A percentile compares a stretch with the other conserved stretches of the same genome.
Evolutionary conservation across 768 basidiomycete species (phyloP).

Genomic region (Psilocybe sp.): DNA sequence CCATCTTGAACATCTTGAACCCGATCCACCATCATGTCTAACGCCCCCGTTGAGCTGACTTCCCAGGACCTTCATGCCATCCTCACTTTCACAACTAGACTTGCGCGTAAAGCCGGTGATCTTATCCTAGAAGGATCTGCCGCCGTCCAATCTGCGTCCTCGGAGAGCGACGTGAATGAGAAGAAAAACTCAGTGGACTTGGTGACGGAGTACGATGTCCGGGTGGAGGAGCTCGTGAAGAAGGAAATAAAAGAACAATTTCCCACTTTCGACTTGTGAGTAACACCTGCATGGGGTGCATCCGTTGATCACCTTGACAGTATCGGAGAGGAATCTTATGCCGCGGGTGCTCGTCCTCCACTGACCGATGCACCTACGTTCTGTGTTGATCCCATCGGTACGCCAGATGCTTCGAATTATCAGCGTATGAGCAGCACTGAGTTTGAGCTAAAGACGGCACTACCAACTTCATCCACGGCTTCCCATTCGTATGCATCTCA

Average conservation of each 20-base stretch:
- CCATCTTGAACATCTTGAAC: background rate
- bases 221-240: slow-evolving; percentile 84
- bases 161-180: slow-evolving; percentile 57
- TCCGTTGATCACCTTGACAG: slow-evolving; percentile 33
- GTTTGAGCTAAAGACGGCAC: slow-evolving; percentile 60
- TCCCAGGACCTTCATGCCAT: slow-evolving; percentile 51
- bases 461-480: slow-evolving; percentile 84
- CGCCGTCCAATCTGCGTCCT: slow-evolving; percentile 56
- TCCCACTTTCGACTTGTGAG: slow-evolving; percentile 82
- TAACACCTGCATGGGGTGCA: slow-evolving; percentile 7
- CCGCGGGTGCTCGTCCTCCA: slow-evolving; percentile 63
- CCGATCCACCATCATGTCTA: slow-evolving; percentile 27
- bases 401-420: slow-evolving; percentile 14
- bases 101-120: slow-evolving; percentile 73
- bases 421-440: background rate
- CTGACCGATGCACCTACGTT: slow-evolving; percentile 90
- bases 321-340: slow-evolving; percentile 93
- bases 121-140: slow-evolving; percentile 76
- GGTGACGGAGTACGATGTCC: slow-evolving; percentile 93
- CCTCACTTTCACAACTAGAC: slow-evolving; percentile 62
- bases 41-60: slow-evolving; percentile 33
- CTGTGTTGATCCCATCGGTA: slow-evolving; percentile 94
- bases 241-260: slow-evolving; percentile 60
- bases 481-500: slow-evolving; percentile 88
- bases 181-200: slow-evolving; percentile 96